Conservation (phyloP, 495 filamentous ascomycete genomes). For the Aspergillus coremiiformis region DNA sequence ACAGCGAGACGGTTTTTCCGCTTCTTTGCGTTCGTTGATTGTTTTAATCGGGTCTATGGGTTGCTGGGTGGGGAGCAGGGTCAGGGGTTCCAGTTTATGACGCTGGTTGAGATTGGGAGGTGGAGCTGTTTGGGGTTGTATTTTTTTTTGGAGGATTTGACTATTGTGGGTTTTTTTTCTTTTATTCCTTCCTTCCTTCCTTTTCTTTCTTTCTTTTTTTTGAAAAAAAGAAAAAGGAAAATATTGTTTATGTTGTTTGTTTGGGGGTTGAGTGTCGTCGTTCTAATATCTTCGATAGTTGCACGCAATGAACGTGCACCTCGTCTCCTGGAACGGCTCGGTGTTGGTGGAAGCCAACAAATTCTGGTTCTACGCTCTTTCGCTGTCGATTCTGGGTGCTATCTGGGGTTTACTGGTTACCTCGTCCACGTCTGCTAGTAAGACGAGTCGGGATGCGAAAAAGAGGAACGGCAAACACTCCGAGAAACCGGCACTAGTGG, state of each 20-base stretch:
- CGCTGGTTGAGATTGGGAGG: slow-evolving; percentile 25
- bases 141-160: slow-evolving; percentile 34
- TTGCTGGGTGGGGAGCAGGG: slow-evolving; percentile 16
- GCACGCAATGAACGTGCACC: slow-evolving; percentile 39
- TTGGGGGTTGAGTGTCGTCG: no score
- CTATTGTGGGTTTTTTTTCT: slow-evolving; percentile 25
- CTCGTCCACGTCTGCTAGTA: neutral
- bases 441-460: neutral
- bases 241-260: no score
- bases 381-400: slow-evolving; percentile 24
- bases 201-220: slow-evolving; percentile 4
- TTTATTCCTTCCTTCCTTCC: neutral
- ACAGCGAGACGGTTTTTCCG: slow-evolving; percentile 51
- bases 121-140: slow-evolving; percentile 36
- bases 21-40: slow-evolving; percentile 55
- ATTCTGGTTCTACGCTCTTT: slow-evolving; percentile 57
- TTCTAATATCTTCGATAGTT: slow-evolving; percentile 24
- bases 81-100: slow-evolving; percentile 12
- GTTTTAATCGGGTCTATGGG: slow-evolving; percentile 43
- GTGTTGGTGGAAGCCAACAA: slow-evolving; percentile 49
- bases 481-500: neutral
- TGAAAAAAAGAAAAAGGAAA: neutral
- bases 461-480: slow-evolving; percentile 1
- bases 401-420: slow-evolving; percentile 19
- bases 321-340: slow-evolving; percentile 22